Evolutionary conservation across 306 rosid species (phyloP).

Genomic region (Arachis stenosperma): DNA sequence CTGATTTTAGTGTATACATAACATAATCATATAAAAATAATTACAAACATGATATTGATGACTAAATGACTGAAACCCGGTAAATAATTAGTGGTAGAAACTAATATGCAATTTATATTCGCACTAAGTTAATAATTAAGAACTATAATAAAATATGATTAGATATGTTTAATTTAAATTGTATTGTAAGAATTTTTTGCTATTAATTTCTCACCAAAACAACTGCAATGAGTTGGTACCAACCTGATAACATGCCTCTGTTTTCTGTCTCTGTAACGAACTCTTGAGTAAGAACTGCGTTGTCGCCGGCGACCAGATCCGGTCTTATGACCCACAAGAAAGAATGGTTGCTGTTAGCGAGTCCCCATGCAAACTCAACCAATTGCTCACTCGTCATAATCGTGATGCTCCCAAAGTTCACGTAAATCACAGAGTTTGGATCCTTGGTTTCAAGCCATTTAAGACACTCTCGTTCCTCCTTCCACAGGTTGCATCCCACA

Average conservation of each 20-base stretch:
- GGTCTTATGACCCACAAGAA: constrained; percentile 33
- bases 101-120: too few relatives aligned
- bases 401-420: constrained; percentile 46
- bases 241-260: constrained; percentile 46
- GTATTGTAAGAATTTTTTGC: too few relatives aligned
- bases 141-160: too few relatives aligned
- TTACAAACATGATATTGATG: too few relatives aligned
- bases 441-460: constrained; percentile 56
- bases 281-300: not conserved
- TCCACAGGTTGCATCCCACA: constrained; percentile 59
- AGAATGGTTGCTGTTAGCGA: constrained; percentile 9
- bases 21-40: too few relatives aligned
- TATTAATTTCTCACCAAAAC: too few relatives aligned
- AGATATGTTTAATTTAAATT: too few relatives aligned
- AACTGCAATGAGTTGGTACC: constrained; percentile 30
- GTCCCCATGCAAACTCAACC: constrained; percentile 32
- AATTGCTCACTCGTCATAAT: constrained; percentile 51
- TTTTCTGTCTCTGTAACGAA: constrained; percentile 42
- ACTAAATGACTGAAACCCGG: too few relatives aligned
- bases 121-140: too few relatives aligned
- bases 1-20: too few relatives aligned
- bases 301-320: constrained; percentile 7
- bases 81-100: too few relatives aligned
- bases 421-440: constrained; percentile 13
- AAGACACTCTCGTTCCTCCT: constrained; percentile 47